Evolutionary conservation across 495 filamentous ascomycete genomes (phyloP), one percentile per base, ranked within the genome.

Genomic region (Podospora comata): DNA sequence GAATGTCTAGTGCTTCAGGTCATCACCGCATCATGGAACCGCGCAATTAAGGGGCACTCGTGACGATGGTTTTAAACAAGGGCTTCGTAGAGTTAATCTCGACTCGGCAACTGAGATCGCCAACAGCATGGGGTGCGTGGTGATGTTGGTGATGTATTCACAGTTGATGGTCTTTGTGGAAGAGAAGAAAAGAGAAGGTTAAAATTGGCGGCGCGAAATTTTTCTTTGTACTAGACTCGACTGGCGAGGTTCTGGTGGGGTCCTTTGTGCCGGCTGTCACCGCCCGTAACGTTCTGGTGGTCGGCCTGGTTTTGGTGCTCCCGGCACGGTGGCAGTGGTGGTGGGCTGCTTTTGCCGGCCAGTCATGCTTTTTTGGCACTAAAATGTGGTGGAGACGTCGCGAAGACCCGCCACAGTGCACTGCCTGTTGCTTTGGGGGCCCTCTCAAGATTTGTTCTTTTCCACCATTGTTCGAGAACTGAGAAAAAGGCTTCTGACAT

Each of bases 1-100:
- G 54, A 72, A 75, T 84, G 82, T 84, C 78, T 81, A 75, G 66
- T 84, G 81, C 75, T 85, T 90, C 86, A 97, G 94, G 94, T 98
- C 94, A 93, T 97, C 94, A 93, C 79, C 92, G 88, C 84, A 88
- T 98, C 94, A 94, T 98, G 94, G 92, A 80, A 89, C 89, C 76
- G 72, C 77, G 66, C 92, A 79, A 84, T 77, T 73, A 48, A 48
- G 85, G 82, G 89, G 89, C 92, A 91, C 94, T 98, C 94, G 91
- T 92, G 90, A 92, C 88, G 88, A 97, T 93, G 94, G 94, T 98
- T 98, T 98, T 98, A 92, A 86, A 68, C 92, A 89, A 91, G 87
- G 90, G 87, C 83, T 67, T 81, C 62, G 69, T 66, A 68, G 68
- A 80, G 81, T 83, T 69, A 68, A 78, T 82, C 82, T 82, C 75